Evolutionary conservation across 2,329 filamentous ascomycete genomes (phyloP), one percentile per base, ranked within the genome.

Genomic region (Fusarium citri): DNA sequence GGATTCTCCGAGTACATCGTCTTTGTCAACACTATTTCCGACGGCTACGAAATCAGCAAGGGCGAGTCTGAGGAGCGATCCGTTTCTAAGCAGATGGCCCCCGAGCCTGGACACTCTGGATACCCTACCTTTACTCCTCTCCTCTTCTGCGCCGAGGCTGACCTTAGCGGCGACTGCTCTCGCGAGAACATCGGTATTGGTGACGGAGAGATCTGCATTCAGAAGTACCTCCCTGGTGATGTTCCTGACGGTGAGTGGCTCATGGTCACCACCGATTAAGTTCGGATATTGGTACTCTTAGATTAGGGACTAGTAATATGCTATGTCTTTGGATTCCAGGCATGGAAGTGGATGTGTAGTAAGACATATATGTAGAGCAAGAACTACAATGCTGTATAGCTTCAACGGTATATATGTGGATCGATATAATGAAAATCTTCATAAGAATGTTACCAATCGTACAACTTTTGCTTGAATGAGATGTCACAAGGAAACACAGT

Each of bases 41-140:
- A 28, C 10, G 58, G 62, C 20, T 62, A 47, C 18, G n/a, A 34
- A 2, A 56, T 65, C 18, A 62, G 58, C 46, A 57, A 62, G 40
- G 25, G 51, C 20, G 58, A 57, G 22, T 65, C 62, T 1, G 58
- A 62, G 26, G 15, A 37, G 34, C 57, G 58, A 18, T 42, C 50
- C 11, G 14, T 18, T 10, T 26, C 58, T 2, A 62, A 62, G 50
- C 48, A 15, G 5, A 62, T 62, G 20, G 62, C 22, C 8, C 58
- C 62, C 3, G 58, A 65, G 11, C 50, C 57, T 10, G 62, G 62
- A 14, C 58, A 62, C 16, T 8, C 51, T 56, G 62, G 58, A 4
- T 65, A 62, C 22, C 50, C 62, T 20, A 65, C 62, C 8, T 65
- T 65, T 22, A 53, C 62, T 5, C 62, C 62, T 23, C 62, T 65